Base-by-base conservation (phyloP, 495 filamentous ascomycete species). In the Aspergillus egyptiacus region DNA sequence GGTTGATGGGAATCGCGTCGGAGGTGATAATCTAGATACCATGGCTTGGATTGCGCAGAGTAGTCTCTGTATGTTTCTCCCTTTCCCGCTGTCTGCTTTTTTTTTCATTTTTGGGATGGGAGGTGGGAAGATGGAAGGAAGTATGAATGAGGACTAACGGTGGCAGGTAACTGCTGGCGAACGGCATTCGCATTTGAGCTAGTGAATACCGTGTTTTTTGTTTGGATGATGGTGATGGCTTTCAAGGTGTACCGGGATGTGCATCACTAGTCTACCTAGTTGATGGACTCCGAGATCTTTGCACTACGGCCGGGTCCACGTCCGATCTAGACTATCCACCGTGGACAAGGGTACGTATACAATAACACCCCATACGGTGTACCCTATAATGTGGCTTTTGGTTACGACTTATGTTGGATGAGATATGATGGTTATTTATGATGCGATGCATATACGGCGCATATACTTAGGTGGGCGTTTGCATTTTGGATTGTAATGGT, bases 171-270 rank as follows among this genome's bases (percentile, higher is more conserved):
- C 60, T 75, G 74, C 51, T 82, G 78, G 79, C 77, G 77, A 57
- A 75, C 79, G 0, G 75, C 74, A 1, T 83, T 83, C 63, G 74
- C 77, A 14, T 72, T 81, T 58, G 85, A 82, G 55, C 64, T 95
- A 40, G 77, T 95, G 5, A 91, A 87, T 38, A 80, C 73, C 8
- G 78, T 97, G 20, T 94, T 96, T 61, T 79, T 95, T 59, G 56
- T 96, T 6, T 97, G 90, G 91, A 91, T 97, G 74, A 89, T 96
- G 63, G 70, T 97, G 37, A 88, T 97, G 83, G 83, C 85, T 14
- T 86, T 82, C 68, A 87, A 95, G 66, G 93, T 98, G 11, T 84
- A 87, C 70, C 75, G 77, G 38, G 80, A 86, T 61, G 64, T 71
- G 46, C 72, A 71, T 54, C 66, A 73, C 50, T 76, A 45, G 9